phyloP scores from a whole-genome alignment of 75 land plant species.

The Larix kaempferi region DNA sequence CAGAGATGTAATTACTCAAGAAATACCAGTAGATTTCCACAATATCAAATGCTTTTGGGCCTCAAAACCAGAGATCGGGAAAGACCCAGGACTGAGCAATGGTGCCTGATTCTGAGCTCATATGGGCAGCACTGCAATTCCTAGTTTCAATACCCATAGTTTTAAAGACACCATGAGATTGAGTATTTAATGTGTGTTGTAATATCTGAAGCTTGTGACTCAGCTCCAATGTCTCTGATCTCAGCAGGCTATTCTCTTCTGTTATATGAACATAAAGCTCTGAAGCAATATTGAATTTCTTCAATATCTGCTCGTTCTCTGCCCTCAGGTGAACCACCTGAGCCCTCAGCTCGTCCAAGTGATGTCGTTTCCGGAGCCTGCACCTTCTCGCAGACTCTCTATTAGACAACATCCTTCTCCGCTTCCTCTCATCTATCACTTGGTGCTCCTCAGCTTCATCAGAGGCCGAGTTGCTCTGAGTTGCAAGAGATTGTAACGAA shows the following conservation, averaged over 20 bases:
- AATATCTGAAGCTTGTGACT: conserved; percentile 9
- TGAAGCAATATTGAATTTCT: conserved; percentile 22
- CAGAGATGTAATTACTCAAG: no score
- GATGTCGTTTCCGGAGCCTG: conserved; percentile 82
- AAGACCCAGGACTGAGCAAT: no score
- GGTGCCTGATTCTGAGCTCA: no score
- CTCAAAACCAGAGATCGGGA: no score
- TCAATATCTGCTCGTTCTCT: conserved; percentile 42
- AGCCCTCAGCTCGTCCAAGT: conserved; percentile 56
- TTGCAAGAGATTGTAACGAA: no score
- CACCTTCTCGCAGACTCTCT: conserved; percentile 87
- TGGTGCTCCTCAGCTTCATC: conserved; percentile 52
- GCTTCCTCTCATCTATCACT: conserved; percentile 58
- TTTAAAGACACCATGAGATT: no score
- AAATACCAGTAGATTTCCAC: no score
- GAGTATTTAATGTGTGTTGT: no score
- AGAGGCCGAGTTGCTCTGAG: conserved; percentile 24
- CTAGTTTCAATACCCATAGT: no score
- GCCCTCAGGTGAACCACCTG: conserved; percentile 41
- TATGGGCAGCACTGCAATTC: no score
- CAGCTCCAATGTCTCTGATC: background rate
- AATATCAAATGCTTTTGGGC: no score
- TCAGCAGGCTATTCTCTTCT: conserved; percentile 36
- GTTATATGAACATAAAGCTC: conserved; percentile 39
- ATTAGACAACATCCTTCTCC: conserved; percentile 82